These are phyloP conservation scores for Graphiopsis chlorocephala DNA, from an alignment of 2,329 filamentous ascomycete species.

Conservation along the genomic window DNA sequence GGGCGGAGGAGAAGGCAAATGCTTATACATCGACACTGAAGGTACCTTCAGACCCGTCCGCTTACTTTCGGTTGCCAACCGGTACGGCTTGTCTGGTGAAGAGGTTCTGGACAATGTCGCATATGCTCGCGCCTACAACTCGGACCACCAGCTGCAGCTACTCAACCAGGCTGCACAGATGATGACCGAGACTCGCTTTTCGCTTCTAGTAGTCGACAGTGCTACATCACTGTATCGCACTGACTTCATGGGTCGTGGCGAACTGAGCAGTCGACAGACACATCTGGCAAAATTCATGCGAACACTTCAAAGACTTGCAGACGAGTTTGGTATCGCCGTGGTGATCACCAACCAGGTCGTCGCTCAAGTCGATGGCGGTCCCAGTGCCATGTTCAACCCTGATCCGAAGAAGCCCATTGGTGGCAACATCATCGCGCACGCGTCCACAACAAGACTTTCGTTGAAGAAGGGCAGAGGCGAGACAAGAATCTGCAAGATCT, in stretches of 20 bases:
- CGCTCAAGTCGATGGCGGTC: slow-evolving; percentile 94
- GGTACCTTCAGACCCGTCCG: slow-evolving; percentile 93
- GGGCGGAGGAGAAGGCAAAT: slow-evolving; percentile 97
- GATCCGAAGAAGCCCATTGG: slow-evolving; percentile 99
- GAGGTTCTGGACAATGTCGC: slow-evolving; percentile 98
- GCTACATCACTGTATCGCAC: slow-evolving; percentile 94
- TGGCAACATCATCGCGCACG: slow-evolving; percentile 97
- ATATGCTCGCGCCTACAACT: slow-evolving; percentile 97
- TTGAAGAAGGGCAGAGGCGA: slow-evolving; percentile 94
- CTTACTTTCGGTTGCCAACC: slow-evolving; percentile 84
- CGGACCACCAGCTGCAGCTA: slow-evolving; percentile 92
- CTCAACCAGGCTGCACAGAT: slow-evolving; percentile 93
- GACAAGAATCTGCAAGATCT: slow-evolving; percentile 98
- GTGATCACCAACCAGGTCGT: slow-evolving; percentile 99
- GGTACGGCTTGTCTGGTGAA: slow-evolving; percentile 91
- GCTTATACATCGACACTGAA: slow-evolving; percentile 97
- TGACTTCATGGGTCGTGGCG: slow-evolving; percentile 93
- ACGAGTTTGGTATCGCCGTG: slow-evolving; percentile 91
- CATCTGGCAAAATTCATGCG: slow-evolving; percentile 88
- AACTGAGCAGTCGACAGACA: slow-evolving; percentile 88
- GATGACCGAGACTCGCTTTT: slow-evolving; percentile 99
- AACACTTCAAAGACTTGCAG: slow-evolving; percentile 71
- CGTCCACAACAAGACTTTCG: slow-evolving; percentile 89
- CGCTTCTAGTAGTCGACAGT: slow-evolving; percentile 90
- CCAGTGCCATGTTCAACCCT: slow-evolving; percentile 97